Percentiles rank a stretch among this genome's conserved stretches.
phyloP scores from a whole-genome alignment of 352 stramenopile species.

The Elongisporangium prolatum region DNA sequence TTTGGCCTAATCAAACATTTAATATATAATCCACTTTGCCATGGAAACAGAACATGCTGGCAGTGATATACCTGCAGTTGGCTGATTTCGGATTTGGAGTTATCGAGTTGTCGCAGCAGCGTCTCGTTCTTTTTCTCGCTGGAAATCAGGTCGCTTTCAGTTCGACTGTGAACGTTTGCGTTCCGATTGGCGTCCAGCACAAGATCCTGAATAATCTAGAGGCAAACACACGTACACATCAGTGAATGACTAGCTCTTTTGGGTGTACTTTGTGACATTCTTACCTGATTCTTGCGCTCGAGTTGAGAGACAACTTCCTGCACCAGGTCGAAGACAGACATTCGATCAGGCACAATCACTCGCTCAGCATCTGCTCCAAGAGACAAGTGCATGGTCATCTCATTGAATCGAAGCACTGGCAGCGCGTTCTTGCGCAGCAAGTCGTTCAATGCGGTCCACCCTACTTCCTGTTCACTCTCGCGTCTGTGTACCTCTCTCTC shows the following conservation, averaged over 20 bases:
- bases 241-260: constrained; percentile 3
- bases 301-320: constrained; percentile 61
- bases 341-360: constrained; percentile 28
- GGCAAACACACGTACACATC: too few relatives aligned
- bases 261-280: not conserved
- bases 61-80: constrained; percentile 51
- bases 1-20: constrained; percentile 30
- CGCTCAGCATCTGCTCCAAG: not conserved
- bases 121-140: constrained; percentile 52
- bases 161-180: constrained; percentile 42
- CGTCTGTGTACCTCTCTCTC: not conserved
- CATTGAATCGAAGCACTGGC: constrained; percentile 32
- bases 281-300: constrained; percentile 64
- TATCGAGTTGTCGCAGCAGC: constrained; percentile 33
- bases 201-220: constrained; percentile 73
- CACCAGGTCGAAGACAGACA: constrained; percentile 52
- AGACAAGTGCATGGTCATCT: constrained; percentile 1
- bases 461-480: constrained; percentile 13
- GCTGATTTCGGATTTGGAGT: constrained; percentile 42
- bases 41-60: constrained; percentile 6
- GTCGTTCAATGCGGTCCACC: constrained; percentile 54
- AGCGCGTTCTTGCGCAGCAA: constrained; percentile 57
- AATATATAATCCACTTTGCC: too few relatives aligned
- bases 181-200: constrained; percentile 62
- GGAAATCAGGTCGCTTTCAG: constrained; percentile 35